Evolutionary conservation across 352 stramenopile genomes (phyloP).

Genomic region (Pythium scleroteichum): DNA sequence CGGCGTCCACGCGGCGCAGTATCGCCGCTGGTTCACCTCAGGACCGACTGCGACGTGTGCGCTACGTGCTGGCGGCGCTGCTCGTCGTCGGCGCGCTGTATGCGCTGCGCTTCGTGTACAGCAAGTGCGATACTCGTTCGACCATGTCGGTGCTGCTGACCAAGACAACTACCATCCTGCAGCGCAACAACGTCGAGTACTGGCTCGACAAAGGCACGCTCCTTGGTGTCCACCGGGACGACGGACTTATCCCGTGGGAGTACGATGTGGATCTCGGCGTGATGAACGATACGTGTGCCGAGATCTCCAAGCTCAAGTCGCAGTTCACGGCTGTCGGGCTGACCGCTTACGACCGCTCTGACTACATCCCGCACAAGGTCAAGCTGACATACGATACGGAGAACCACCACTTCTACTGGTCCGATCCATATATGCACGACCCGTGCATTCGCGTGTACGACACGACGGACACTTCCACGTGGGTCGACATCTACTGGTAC

Average conservation of each 20-base stretch:
- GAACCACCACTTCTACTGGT: conserved; percentile 83
- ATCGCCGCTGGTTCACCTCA: conserved; percentile 7
- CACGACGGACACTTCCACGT: conserved; percentile 50
- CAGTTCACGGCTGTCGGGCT: conserved; percentile 64
- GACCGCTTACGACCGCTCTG: conserved; percentile 62
- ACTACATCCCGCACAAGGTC: conserved; percentile 79
- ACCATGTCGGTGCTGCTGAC: conserved; percentile 70
- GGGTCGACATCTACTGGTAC: conserved; percentile 87
- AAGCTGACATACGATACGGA: conserved; percentile 85
- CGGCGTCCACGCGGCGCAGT: conserved; percentile 2
- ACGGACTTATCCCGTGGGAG: conserved; percentile 77
- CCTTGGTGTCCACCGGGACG: conserved; percentile 64
- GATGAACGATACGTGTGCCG: conserved; percentile 65
- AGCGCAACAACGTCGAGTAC: conserved; percentile 72
- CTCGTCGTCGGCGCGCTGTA: conserved; percentile 33
- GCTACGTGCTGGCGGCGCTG: conserved; percentile 37
- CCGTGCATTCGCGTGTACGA: conserved; percentile 81
- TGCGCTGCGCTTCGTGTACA: conserved; percentile 57
- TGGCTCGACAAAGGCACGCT: conserved; percentile 85
- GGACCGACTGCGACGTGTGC: conserved; percentile 27
- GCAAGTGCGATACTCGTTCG: conserved; percentile 73
- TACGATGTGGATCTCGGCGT: conserved; percentile 83
- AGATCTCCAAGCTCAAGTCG: conserved; percentile 70
- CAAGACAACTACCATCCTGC: conserved; percentile 63
- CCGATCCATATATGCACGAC: conserved; percentile 68